Conservation (phyloP, 176 grass and related monocot species). For the Thalia dealbata region DNA sequence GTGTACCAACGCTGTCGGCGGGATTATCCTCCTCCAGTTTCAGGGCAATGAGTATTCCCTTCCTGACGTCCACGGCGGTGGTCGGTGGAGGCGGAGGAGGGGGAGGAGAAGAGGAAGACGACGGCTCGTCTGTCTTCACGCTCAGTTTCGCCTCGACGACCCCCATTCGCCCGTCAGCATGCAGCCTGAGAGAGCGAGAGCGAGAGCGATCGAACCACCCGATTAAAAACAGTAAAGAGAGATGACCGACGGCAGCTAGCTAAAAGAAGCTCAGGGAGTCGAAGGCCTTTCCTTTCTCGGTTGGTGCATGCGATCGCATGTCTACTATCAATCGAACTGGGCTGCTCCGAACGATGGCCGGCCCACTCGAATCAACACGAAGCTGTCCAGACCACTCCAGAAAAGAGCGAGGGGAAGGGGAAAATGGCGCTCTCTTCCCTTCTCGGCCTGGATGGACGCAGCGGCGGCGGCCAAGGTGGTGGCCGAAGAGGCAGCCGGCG, state of each 20-base stretch:
- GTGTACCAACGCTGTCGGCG: background rate
- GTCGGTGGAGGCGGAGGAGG: background rate
- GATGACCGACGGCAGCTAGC: background rate
- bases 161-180: slow-evolving; percentile 2
- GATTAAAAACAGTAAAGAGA: background rate
- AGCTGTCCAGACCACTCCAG: no score
- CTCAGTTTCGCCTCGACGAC: background rate
- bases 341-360: no score
- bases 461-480: no score
- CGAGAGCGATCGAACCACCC: no score
- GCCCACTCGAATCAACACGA: no score
- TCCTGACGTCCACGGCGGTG: background rate
- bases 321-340: no score
- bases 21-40: background rate
- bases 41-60: background rate
- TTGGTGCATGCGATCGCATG: background rate
- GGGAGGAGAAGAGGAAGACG: background rate
- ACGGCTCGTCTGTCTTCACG: background rate
- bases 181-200: background rate
- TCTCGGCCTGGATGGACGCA: background rate
- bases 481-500: background rate
- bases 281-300: background rate
- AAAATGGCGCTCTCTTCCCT: background rate
- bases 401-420: no score
- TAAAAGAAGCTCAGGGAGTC: background rate